Evolutionary conservation across 306 rosid genomes (phyloP).

Genomic region (Gleditsia sinensis): DNA sequence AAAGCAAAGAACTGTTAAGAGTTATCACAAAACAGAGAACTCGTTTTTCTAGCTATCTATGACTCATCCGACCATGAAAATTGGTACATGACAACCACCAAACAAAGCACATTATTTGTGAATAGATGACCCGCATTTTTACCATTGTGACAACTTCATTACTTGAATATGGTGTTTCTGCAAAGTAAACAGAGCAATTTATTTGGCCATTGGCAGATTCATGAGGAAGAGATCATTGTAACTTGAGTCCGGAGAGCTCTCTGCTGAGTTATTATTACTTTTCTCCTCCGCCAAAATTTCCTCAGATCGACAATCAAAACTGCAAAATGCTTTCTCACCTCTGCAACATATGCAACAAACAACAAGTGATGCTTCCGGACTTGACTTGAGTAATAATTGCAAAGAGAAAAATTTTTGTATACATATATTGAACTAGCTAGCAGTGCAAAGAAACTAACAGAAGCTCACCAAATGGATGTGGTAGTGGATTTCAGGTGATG

Average conservation of each 20-base stretch:
- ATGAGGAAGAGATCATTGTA: slow-evolving; percentile 65
- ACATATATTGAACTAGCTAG: background rate
- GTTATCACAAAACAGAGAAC: slow-evolving; percentile 22
- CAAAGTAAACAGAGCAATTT: slow-evolving; percentile 29
- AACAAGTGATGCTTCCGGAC: slow-evolving; percentile 21
- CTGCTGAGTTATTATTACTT: slow-evolving; percentile 37
- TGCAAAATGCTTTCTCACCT: slow-evolving; percentile 70
- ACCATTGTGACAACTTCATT: slow-evolving; percentile 23
- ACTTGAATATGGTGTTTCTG: slow-evolving; percentile 13
- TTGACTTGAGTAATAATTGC: background rate
- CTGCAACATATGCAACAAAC: slow-evolving; percentile 41
- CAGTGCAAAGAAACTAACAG: background rate
- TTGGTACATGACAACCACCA: slow-evolving; percentile 35
- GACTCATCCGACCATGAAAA: slow-evolving; percentile 44
- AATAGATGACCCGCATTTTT: slow-evolving; percentile 38
- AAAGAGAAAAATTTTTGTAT: slow-evolving; percentile 1
- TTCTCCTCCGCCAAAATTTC: slow-evolving; percentile 50
- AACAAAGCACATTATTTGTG: slow-evolving; percentile 37
- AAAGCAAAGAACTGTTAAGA: slow-evolving; percentile 29
- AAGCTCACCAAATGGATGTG: background rate
- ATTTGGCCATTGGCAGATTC: slow-evolving; percentile 52
- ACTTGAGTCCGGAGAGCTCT: slow-evolving; percentile 63
- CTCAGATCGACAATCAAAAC: slow-evolving; percentile 54
- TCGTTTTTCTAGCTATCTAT: slow-evolving; percentile 30
- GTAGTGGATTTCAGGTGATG: too few species aligned